These are phyloP conservation scores for Candida maris DNA, from an alignment of 805 yeast species.

Conservation along the genomic window DNA sequence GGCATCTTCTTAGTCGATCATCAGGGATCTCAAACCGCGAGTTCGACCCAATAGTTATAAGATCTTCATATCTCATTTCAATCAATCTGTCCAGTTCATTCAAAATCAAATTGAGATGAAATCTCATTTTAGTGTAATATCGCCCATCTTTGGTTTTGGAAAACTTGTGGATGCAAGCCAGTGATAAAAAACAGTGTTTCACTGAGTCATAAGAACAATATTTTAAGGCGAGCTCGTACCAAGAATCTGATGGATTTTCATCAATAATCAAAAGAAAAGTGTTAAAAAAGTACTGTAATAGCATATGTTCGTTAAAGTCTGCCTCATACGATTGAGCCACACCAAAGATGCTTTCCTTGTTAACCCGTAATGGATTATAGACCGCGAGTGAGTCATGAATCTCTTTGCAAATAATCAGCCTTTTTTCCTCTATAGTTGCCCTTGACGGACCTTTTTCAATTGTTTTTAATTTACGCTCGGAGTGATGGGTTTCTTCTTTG, in stretches of 20 bases:
- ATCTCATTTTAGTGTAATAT: not conserved
- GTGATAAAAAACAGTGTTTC: constrained; percentile 1
- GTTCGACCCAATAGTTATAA: not conserved
- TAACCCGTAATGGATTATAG: too few species aligned
- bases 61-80: not conserved
- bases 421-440: not conserved
- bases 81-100: not conserved
- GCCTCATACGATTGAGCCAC: not conserved
- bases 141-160: too few species aligned
- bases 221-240: constrained; percentile 9
- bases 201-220: constrained; percentile 4
- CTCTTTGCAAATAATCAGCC: not conserved
- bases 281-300: constrained; percentile 6
- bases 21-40: not conserved
- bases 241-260: constrained; percentile 7
- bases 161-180: not conserved
- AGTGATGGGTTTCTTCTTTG: constrained; percentile 35
- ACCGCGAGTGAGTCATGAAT: too few species aligned
- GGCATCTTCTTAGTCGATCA: not conserved
- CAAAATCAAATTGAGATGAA: not conserved
- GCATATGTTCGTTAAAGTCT: not conserved
- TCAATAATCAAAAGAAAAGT: constrained; percentile 4
- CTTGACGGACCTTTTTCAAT: not conserved
- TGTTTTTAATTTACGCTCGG: constrained; percentile 42
- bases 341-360: not conserved